Percentiles rank a stretch among this genome's conserved stretches.
phyloP scores from a whole-genome alignment of 352 stramenopile genomes.

The Phytopythium oedochilum region DNA sequence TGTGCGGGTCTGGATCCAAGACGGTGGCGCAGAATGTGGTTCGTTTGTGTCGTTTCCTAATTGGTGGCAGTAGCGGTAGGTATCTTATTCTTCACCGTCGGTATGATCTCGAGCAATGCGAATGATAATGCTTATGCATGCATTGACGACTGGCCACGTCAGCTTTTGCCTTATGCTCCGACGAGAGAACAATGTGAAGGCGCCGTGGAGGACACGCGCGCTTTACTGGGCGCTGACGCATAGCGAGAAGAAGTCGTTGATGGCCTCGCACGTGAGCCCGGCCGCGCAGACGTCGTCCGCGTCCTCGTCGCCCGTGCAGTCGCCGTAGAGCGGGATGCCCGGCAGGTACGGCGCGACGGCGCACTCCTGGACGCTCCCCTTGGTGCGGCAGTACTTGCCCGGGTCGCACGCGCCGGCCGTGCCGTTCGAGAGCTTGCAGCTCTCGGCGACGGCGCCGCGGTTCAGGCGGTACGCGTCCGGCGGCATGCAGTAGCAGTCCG shows the following conservation, averaged over 20 bases:
- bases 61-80: background rate
- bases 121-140: too few species aligned
- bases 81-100: too few species aligned
- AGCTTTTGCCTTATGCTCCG: too few species aligned
- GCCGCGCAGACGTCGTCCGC: conserved; percentile 16
- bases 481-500: conserved; percentile 43
- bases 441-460: conserved; percentile 15
- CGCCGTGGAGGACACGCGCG: too few species aligned
- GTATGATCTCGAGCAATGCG: background rate
- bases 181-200: too few species aligned
- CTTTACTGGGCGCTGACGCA: conserved; percentile 19
- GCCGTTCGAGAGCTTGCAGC: conserved; percentile 32
- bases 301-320: conserved; percentile 25
- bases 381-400: conserved; percentile 56
- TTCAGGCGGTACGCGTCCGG: conserved; percentile 39
- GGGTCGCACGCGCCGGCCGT: conserved; percentile 25
- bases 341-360: conserved; percentile 36
- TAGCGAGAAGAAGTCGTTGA: conserved; percentile 29
- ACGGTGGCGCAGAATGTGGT: background rate
- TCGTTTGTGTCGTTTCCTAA: too few species aligned
- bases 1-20: too few species aligned
- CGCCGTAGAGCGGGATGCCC: conserved; percentile 32
- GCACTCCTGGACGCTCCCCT: conserved; percentile 43
- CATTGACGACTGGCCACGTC: too few species aligned
- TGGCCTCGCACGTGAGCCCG: conserved; percentile 32